phyloP scores from a whole-genome alignment of 192 early-diverging fungal species.

The Umbelopsis ramanniana region DNA sequence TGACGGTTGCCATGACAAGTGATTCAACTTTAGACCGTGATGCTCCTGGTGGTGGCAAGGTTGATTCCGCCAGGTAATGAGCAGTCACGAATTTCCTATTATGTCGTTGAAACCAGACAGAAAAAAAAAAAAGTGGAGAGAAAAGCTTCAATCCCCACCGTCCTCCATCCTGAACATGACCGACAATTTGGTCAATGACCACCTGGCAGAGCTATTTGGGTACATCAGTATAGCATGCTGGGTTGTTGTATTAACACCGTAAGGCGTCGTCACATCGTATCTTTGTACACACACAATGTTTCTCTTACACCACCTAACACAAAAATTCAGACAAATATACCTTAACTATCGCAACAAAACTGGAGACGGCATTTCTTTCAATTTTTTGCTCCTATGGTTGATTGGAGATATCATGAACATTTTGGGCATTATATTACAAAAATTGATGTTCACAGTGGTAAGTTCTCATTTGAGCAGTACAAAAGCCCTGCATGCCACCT shows the following conservation, averaged over 20 bases:
- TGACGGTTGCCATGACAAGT: constrained; percentile 2
- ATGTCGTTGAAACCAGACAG: background rate
- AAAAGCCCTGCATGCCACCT: background rate
- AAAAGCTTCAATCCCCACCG: background rate
- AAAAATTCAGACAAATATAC: constrained; percentile 63
- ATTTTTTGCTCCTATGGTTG: constrained; percentile 75
- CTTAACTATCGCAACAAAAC: constrained; percentile 79
- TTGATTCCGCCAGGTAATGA: background rate
- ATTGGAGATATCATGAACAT: constrained; percentile 80
- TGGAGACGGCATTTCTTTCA: constrained; percentile 74
- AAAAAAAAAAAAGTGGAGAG: background rate
- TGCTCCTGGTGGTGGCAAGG: background rate
- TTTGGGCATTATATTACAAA: constrained; percentile 67
- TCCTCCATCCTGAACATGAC: background rate
- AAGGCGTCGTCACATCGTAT: constrained; percentile 28
- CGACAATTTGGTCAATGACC: background rate
- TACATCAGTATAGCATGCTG: constrained; percentile 76
- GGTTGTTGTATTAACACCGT: constrained; percentile 85
- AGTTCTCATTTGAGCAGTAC: background rate
- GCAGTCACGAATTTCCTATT: constrained; percentile 9
- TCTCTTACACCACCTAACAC: no score
- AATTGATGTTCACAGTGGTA: constrained; percentile 73
- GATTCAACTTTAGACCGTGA: background rate
- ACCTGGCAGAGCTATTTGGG: constrained; percentile 49
- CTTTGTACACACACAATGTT: background rate